Conservation (phyloP, 192 early-diverging fungal genomes). For the Coemansia sp. region DNA sequence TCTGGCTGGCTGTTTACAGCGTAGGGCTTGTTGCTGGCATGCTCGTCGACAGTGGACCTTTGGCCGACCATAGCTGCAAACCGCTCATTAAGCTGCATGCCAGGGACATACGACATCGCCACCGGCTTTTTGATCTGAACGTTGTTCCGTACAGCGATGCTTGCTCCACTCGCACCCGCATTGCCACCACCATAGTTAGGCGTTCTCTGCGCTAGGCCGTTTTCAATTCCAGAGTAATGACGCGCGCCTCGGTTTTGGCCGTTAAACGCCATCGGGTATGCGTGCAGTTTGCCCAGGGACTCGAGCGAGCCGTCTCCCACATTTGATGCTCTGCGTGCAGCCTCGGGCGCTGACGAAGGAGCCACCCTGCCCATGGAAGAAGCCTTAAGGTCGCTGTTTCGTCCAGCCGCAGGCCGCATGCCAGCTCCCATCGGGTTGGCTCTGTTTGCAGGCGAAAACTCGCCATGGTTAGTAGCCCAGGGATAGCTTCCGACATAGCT, state of each 20-base stretch:
- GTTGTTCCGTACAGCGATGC: background rate
- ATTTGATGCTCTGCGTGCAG: conserved; percentile 17
- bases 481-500: conserved; percentile 18
- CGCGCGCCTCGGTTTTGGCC: conserved; percentile 11
- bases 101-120: conserved; percentile 22
- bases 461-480: conserved; percentile 14
- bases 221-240: conserved; percentile 7
- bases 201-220: too few relatives aligned
- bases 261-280: conserved; percentile 14
- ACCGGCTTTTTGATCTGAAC: background rate
- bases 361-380: conserved; percentile 12
- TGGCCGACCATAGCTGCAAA: background rate
- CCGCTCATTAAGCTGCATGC: conserved; percentile 5
- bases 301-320: conserved; percentile 2
- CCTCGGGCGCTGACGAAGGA: conserved; percentile 43
- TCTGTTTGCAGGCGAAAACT: conserved; percentile 9
- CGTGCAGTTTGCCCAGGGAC: background rate
- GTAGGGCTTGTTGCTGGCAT: too few relatives aligned
- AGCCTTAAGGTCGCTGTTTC: too few relatives aligned
- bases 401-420: conserved; percentile 6
- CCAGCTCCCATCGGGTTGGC: conserved; percentile 4
- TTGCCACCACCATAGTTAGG: too few relatives aligned
- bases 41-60: background rate
- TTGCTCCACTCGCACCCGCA: too few relatives aligned
- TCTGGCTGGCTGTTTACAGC: background rate